Evolutionary conservation across 805 yeast species (phyloP), one percentile per base, ranked within the genome.

Genomic region (Metschnikowia drakensbergensis): DNA sequence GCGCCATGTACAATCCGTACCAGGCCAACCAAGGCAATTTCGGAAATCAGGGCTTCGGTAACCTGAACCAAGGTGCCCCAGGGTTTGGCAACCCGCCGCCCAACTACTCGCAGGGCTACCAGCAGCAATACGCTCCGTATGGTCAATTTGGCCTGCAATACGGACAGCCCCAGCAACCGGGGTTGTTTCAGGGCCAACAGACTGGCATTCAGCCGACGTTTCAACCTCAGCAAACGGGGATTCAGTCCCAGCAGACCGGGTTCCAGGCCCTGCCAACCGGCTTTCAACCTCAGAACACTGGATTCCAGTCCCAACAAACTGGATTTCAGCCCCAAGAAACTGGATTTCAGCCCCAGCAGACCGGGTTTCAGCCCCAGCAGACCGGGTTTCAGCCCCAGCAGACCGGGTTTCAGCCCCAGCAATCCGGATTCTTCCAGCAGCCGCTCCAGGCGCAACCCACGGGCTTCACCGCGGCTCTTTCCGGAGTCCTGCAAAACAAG

Each of bases 401-500:
- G 43, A 38, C 50, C 11, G 51, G 49, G 3, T 28, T 38, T 36
- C 64, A 52, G 40, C 27, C 42, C 13, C 75, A 71, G 47, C 66
- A 65, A 39, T 22, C 40, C 6, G 45, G 37, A 1, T 35, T 29
- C 11, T 41, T 40, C 46, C 63, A 54, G 49, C 59, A 41, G 47
- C 63, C 56, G 48, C 59, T 68, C 47, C 71, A 67, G 57, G 58
- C 67, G 1, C 80, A 75, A 46, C 75, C 75, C 4, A 76, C 81
- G 2, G 82, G 81, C 3, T 76, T 77, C 53, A 70, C 57, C 26
- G 58, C 63, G 10, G 61, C 57, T n/a, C 52, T 71, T 4, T 69
- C 72, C 29, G 72, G 76, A 5, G 74, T 69, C 35, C 70, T 72
- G 17, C 81, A 80, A 58, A 82, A 83, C 61, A 74, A 68, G 35